Percentiles rank a stretch among this genome's conserved stretches.
Conservation (phyloP, 148 eudicot species). For the Oxyria digyna region DNA sequence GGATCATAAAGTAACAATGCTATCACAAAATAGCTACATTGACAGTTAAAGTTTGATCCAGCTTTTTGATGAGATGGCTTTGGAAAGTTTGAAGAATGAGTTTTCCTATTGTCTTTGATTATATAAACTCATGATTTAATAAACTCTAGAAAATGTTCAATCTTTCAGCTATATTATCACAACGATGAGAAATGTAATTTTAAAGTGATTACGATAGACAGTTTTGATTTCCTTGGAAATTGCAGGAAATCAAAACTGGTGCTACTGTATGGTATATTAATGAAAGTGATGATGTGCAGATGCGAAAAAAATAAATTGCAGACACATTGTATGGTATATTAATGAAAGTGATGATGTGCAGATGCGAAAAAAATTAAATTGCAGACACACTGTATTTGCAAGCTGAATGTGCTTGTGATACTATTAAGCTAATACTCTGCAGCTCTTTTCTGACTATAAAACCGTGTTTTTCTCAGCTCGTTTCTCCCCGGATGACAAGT, state of each 20-base stretch:
- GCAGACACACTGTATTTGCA: background rate
- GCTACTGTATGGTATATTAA: too few relatives aligned
- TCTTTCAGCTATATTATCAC: too few relatives aligned
- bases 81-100: background rate
- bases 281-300: too few relatives aligned
- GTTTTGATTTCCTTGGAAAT: too few relatives aligned
- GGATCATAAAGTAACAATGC: background rate
- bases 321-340: too few relatives aligned
- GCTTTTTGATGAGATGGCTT: background rate
- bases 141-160: background rate
- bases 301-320: too few relatives aligned
- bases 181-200: too few relatives aligned
- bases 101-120: background rate
- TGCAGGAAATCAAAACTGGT: too few relatives aligned
- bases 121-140: background rate
- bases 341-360: too few relatives aligned
- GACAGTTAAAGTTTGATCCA: background rate
- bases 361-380: too few relatives aligned
- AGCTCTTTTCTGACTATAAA: background rate
- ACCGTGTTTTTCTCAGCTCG: conserved; percentile 48
- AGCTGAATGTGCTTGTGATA: background rate
- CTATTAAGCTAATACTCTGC: too few relatives aligned
- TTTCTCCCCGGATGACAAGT: conserved; percentile 97
- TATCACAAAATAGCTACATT: background rate
- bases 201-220: too few relatives aligned